These are phyloP conservation scores for Dactylellina drechsleri DNA, from an alignment of 2,329 filamentous ascomycete genomes.

Conservation along the genomic window DNA sequence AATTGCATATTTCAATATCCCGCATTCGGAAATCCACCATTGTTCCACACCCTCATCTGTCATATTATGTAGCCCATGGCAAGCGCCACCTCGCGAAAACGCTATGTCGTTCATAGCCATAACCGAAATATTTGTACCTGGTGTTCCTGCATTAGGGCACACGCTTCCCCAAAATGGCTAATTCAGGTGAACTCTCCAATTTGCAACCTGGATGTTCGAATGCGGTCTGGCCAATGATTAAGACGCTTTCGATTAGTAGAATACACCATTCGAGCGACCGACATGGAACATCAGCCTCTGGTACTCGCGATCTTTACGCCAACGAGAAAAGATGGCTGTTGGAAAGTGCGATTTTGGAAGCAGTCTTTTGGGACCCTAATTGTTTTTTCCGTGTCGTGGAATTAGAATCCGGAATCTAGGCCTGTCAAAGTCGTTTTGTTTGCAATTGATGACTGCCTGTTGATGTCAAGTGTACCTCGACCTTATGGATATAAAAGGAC, in stretches of 20 bases:
- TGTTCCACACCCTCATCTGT: neutral
- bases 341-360: too few species aligned
- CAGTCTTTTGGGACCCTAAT: too few species aligned
- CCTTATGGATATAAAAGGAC: too few species aligned
- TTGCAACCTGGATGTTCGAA: constrained; percentile 12
- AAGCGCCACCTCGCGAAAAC: constrained; percentile 1
- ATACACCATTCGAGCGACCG: constrained; percentile 12
- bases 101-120: constrained; percentile 10
- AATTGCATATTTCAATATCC: constrained; percentile 6
- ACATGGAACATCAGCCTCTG: too few species aligned
- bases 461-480: too few species aligned
- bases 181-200: constrained; percentile 16
- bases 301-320: too few species aligned
- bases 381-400: too few species aligned
- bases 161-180: constrained; percentile 16
- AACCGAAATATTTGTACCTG: constrained; percentile 7
- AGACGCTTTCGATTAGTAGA: constrained; percentile 31
- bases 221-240: constrained; percentile 24
- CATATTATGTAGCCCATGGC: constrained; percentile 4
- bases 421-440: too few species aligned
- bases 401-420: too few species aligned
- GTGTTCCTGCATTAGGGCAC: constrained; percentile 40
- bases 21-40: constrained; percentile 32
- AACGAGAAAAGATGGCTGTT: too few species aligned
- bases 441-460: too few species aligned